These are phyloP conservation scores for Exophiala aquamarina DNA, from an alignment of 2,329 filamentous ascomycete genomes.

Conservation along the genomic window DNA sequence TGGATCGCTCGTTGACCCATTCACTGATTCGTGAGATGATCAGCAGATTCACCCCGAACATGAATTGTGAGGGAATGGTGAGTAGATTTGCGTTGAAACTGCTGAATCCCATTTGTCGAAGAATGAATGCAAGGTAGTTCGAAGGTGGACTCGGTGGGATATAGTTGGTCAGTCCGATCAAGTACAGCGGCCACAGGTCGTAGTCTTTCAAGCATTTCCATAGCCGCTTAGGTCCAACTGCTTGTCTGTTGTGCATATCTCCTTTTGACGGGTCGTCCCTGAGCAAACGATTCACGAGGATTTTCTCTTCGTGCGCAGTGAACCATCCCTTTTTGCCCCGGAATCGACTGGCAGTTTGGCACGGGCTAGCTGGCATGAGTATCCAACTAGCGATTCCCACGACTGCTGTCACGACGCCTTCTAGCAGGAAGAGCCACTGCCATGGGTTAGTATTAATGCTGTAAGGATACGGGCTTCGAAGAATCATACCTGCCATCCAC, in stretches of 20 bases:
- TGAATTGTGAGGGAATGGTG: slow-evolving; percentile 51
- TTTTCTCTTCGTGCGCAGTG: slow-evolving; percentile 57
- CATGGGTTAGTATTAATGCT: slow-evolving; percentile 13
- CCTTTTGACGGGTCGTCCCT: slow-evolving; percentile 62
- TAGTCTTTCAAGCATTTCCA: slow-evolving; percentile 59
- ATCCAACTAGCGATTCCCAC: slow-evolving; percentile 57
- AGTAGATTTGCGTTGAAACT: slow-evolving; percentile 65
- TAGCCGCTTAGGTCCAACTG: slow-evolving; percentile 46
- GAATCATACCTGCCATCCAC: slow-evolving; percentile 31
- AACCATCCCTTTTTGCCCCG: slow-evolving; percentile 64
- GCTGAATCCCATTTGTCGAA: slow-evolving; percentile 58
- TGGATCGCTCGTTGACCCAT: slow-evolving; percentile 44
- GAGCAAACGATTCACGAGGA: slow-evolving; percentile 59
- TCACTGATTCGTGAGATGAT: slow-evolving; percentile 47
- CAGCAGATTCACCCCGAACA: slow-evolving; percentile 41
- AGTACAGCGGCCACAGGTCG: slow-evolving; percentile 60
- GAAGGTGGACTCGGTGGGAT: slow-evolving; percentile 53
- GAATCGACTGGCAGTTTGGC: slow-evolving; percentile 61
- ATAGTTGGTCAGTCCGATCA: slow-evolving; percentile 54
- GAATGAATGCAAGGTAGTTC: slow-evolving; percentile 59
- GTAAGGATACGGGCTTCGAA: slow-evolving; percentile 36
- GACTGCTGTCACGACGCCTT: slow-evolving; percentile 48
- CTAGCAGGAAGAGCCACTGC: slow-evolving; percentile 34
- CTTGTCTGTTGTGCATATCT: slow-evolving; percentile 62
- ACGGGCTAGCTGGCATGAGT: slow-evolving; percentile 64